phyloP scores from a whole-genome alignment of 2,329 filamentous ascomycete genomes.

The Orbilia quercus region DNA sequence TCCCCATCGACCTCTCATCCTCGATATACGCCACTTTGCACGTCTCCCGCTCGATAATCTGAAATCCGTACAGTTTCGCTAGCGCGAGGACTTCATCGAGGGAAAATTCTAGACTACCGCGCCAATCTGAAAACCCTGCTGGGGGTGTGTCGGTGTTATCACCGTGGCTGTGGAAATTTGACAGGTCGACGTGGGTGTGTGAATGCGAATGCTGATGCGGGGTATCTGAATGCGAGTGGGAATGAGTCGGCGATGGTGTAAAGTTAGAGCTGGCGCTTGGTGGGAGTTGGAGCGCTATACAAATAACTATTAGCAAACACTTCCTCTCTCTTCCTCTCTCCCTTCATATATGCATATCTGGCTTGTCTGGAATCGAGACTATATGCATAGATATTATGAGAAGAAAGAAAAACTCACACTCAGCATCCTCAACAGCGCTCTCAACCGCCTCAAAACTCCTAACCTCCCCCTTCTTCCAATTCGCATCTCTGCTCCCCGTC shows the following conservation, averaged over 20 bases:
- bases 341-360: too few relatives aligned
- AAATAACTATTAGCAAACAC: too few relatives aligned
- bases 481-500: conserved; percentile 69
- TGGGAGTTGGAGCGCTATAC: conserved; percentile 25
- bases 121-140: conserved; percentile 65
- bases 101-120: conserved; percentile 85
- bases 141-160: conserved; percentile 69
- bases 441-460: conserved; percentile 63
- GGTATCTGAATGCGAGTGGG: conserved; percentile 1
- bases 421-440: conserved; percentile 60
- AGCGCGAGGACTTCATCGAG: conserved; percentile 87
- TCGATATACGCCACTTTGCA: conserved; percentile 87
- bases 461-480: conserved; percentile 63
- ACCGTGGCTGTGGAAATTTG: conserved; percentile 3
- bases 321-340: too few relatives aligned
- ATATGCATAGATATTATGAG: too few relatives aligned
- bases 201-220: conserved; percentile 1
- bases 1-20: conserved; percentile 84
- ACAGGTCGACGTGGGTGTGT: conserved; percentile 5
- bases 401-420: conserved; percentile 48
- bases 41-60: conserved; percentile 72
- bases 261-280: background rate
- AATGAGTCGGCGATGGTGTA: background rate
- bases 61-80: conserved; percentile 80
- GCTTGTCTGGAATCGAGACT: too few relatives aligned